A percentile compares a stretch with the other conserved stretches of the same genome.
Conservation (phyloP, 2,329 filamentous ascomycete species). For the Cadophora sp. region DNA sequence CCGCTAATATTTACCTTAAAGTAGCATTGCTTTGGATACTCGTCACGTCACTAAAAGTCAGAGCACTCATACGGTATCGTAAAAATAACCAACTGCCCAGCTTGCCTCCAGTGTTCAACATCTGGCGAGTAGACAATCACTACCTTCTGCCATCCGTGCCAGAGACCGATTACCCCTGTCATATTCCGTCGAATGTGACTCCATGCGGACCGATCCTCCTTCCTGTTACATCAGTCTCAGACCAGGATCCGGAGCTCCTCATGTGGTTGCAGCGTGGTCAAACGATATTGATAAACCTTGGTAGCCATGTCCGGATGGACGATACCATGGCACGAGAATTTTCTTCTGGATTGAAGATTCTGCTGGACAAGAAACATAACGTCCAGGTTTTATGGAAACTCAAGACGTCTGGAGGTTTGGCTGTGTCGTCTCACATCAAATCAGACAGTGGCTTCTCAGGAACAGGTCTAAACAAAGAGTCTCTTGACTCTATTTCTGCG, state of each 20-base stretch:
- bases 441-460: conserved; percentile 12
- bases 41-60: conserved; percentile 32
- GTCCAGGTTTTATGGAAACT: conserved; percentile 48
- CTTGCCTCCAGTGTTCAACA: conserved; percentile 39
- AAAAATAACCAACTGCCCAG: conserved; percentile 38
- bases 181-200: conserved; percentile 50
- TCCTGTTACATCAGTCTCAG: conserved; percentile 42
- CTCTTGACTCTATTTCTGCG: conserved; percentile 22
- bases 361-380: conserved; percentile 43
- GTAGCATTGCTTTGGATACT: conserved; percentile 40
- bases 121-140: conserved; percentile 42
- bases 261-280: conserved; percentile 51
- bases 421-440: conserved; percentile 14
- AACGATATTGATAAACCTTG: conserved; percentile 57
- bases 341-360: conserved; percentile 45
- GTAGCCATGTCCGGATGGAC: conserved; percentile 44
- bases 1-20: conserved; percentile 50
- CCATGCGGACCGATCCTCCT: conserved; percentile 56
- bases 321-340: conserved; percentile 47
- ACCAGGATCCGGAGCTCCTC: conserved; percentile 50
- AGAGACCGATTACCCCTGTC: conserved; percentile 46
- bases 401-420: conserved; percentile 30
- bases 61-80: conserved; percentile 38
- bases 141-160: conserved; percentile 35
- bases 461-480: conserved; percentile 12